phyloP scores from a whole-genome alignment of 1,139 yeast genomes.

The Scheffersomyces lignicola region DNA sequence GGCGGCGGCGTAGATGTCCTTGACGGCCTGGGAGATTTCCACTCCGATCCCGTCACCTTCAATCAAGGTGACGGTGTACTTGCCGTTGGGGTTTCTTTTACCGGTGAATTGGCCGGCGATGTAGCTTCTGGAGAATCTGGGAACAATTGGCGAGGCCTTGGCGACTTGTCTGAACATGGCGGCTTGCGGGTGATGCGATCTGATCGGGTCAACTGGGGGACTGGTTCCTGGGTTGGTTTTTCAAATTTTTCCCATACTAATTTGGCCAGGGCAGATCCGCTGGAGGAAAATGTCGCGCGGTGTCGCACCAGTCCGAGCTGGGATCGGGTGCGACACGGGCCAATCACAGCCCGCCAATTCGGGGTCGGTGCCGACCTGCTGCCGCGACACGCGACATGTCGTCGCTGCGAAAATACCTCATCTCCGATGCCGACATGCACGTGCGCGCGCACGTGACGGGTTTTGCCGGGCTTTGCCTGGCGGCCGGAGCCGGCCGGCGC shows the following conservation, averaged over 20 bases:
- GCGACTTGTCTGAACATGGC: conserved; percentile 47
- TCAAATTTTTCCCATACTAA: conserved; percentile 4
- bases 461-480: too few relatives aligned
- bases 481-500: too few relatives aligned
- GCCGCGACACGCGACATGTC: too few relatives aligned
- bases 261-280: too few relatives aligned
- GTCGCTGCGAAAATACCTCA: too few relatives aligned
- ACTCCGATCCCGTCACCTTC: conserved; percentile 99
- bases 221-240: neutral
- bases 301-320: too few relatives aligned
- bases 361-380: conserved; percentile 3
- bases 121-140: conserved; percentile 46
- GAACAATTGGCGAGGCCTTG: conserved; percentile 31
- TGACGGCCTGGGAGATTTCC: conserved; percentile 92
- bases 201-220: too few relatives aligned
- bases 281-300: neutral
- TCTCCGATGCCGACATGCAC: too few relatives aligned
- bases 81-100: conserved; percentile 53
- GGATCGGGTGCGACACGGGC: neutral
- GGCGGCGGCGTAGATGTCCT: conserved; percentile 89
- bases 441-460: too few relatives aligned
- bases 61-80: conserved; percentile 90
- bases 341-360: neutral
- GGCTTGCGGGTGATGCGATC: neutral
- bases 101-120: conserved; percentile 55